Base-by-base conservation (phyloP, 2,329 filamentous ascomycete species). In the Alternaria triticina region DNA sequence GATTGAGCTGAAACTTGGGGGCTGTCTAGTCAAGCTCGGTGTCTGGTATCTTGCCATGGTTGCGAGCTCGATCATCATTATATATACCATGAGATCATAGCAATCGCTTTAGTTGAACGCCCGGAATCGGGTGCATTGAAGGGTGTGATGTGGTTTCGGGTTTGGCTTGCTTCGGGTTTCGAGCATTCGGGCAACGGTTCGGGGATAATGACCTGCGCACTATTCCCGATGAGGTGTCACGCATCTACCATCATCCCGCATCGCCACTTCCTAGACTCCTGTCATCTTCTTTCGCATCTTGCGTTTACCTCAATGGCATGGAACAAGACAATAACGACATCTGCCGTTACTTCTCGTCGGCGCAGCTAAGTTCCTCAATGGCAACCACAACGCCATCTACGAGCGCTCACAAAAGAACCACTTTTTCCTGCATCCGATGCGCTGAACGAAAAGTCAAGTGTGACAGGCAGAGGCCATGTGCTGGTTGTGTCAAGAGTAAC, bases 361-460 rank as follows among this genome's bases (percentile, higher is more conserved):
- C 15, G 46, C n/a, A 10, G 25, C 25, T 27, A 12, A 50, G 2
- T 12, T 12, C 4, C 11, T 6, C 25, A 30, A 50, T 50, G 47
- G 47, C 47, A 30, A 50, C 47, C n/a, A 20, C 47, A 30, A 6
- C 22, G 3, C 44, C 44, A 15, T 25, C 22, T 25, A 23, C 12
- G 9, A 22, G 44, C 44, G 23, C 44, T 15, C 44, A 25, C 20
- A 46, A 13, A 30, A 56, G 57, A 23, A 27, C 47, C 2, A 57
- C 57, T 13, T 64, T 56, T 12, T 47, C 58, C 13, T 64, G 62
- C 47, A 55, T 50, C 76, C 79, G 23, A 77, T 64, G 62, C 27
- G 52, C 62, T 12, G 59, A 71, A 20, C 69, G 72, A 33, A 74
- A 74, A 57, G 72, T 74, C 45, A 74, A 69, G 55, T 74, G 72